Percentiles rank a stretch among this genome's conserved stretches.
phyloP scores from a whole-genome alignment of 352 stramenopile species.

The Phytophthora macrochlamydospora region DNA sequence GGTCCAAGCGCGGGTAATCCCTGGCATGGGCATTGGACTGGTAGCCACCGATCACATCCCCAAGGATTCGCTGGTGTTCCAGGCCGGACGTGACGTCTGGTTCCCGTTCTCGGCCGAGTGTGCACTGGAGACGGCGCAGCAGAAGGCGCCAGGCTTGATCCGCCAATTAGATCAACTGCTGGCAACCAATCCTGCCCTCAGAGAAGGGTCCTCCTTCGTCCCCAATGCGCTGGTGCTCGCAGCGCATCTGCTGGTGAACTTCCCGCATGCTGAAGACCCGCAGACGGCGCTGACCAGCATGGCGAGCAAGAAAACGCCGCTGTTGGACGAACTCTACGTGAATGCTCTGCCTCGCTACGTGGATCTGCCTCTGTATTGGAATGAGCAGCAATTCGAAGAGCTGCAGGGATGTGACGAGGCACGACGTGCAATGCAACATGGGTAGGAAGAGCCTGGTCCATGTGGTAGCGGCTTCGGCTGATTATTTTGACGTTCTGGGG shows the following conservation, averaged over 20 bases:
- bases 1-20: slow-evolving; percentile 52
- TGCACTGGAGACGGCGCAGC: slow-evolving; percentile 62
- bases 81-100: slow-evolving; percentile 61
- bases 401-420: slow-evolving; percentile 66
- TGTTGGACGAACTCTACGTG: slow-evolving; percentile 65
- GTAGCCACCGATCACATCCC: slow-evolving; percentile 58
- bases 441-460: slow-evolving; percentile 34
- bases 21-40: slow-evolving; percentile 71
- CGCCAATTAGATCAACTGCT: slow-evolving; percentile 60
- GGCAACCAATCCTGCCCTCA: slow-evolving; percentile 31
- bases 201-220: slow-evolving; percentile 47
- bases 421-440: slow-evolving; percentile 63
- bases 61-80: slow-evolving; percentile 68
- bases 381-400: slow-evolving; percentile 60
- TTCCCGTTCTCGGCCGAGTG: slow-evolving; percentile 77
- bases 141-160: slow-evolving; percentile 71
- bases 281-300: slow-evolving; percentile 21
- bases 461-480: too few species aligned
- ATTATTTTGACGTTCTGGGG: slow-evolving; percentile 5
- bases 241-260: slow-evolving; percentile 72
- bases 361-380: slow-evolving; percentile 76
- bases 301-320: slow-evolving; percentile 14
- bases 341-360: slow-evolving; percentile 58
- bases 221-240: slow-evolving; percentile 70
- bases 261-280: slow-evolving; percentile 35